Base-by-base conservation (phyloP, 2,329 filamentous ascomycete genomes). In the Neophaeococcomyces mojaviensis region DNA sequence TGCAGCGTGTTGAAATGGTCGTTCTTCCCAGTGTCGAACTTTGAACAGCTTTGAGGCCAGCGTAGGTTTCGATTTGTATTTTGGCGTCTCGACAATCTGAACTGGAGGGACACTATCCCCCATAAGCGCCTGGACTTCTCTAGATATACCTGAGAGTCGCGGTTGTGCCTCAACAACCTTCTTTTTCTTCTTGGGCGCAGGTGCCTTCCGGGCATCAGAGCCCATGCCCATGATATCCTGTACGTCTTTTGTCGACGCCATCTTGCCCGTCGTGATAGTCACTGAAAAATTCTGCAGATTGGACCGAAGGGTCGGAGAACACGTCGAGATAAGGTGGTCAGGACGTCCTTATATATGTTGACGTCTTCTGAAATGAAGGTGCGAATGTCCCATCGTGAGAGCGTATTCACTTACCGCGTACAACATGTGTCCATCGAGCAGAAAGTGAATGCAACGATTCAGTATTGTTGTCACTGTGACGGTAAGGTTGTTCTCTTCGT, bases 181-280 rank as follows among this genome's bases (percentile, higher is more conserved):
- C 58, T 83, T 80, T 63, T 90, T 89, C 70, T 92, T 94, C 35
- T 77, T 68, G 33, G 81, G 79, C 52, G 82, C 64, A 49, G 69
- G 68, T 49, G 69, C 59, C 41, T 68, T 58, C 50, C 70, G 67
- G 26, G 81, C 82, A 56, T 80, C 71, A 40, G 69, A 70, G 55
- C 83, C 82, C 62, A 94, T 73, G 65, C 89, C 87, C 61, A 94
- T 80, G 62, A 94, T 86, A 64, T 94, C 88, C 69, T 86, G 87
- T 57, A 94, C 79, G 73, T 94, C 88, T 64, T 81, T 78, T 52
- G 83, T 83, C 50, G 82, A 75, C 82, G 86, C 86, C 53, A 59
- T 72, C 59, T 54, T 53, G 52, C 9, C 19, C 4, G 20, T 24
- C 28, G 18, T 22, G n/a, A 28, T 9, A 3, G 16, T 28, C n/a